These are phyloP conservation scores for Hypsizygus ulmarius DNA, from an alignment of 1,284 basidiomycete genomes.

Conservation along the genomic window DNA sequence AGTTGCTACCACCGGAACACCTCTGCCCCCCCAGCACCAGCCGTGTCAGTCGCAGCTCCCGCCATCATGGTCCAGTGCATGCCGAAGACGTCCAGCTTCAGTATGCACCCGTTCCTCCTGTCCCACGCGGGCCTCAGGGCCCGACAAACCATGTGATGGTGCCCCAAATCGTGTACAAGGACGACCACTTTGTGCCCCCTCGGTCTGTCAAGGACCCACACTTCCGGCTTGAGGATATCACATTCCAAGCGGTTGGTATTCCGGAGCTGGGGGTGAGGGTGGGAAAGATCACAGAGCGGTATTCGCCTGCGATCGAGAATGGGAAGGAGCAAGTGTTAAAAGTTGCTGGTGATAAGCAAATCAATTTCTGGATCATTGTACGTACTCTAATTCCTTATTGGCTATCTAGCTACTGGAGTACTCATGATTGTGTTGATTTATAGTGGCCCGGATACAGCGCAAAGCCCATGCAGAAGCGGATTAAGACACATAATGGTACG, in stretches of 20 bases:
- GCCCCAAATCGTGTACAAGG: slow-evolving; percentile 16
- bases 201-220: slow-evolving; percentile 12
- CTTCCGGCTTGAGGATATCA: slow-evolving; percentile 16
- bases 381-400: slow-evolving; percentile 1
- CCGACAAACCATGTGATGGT: slow-evolving; percentile 19
- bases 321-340: slow-evolving; percentile 19
- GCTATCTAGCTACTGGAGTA: background rate
- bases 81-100: slow-evolving; percentile 2
- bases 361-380: slow-evolving; percentile 24
- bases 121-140: slow-evolving; percentile 2
- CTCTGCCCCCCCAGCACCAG: slow-evolving; percentile 4
- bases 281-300: slow-evolving; percentile 17
- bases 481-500: slow-evolving; percentile 22
- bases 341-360: slow-evolving; percentile 16
- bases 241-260: slow-evolving; percentile 21
- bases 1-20: background rate
- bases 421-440: background rate
- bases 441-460: slow-evolving; percentile 28
- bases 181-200: slow-evolving; percentile 9
- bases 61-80: background rate
- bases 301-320: slow-evolving; percentile 17
- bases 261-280: slow-evolving; percentile 25
- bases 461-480: slow-evolving; percentile 20
- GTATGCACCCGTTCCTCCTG: background rate
- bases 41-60: slow-evolving; percentile 2